Evolutionary conservation across 306 rosid genomes (phyloP), one percentile per base, ranked within the genome.

Genomic region (Vigna reflexopilosa): DNA sequence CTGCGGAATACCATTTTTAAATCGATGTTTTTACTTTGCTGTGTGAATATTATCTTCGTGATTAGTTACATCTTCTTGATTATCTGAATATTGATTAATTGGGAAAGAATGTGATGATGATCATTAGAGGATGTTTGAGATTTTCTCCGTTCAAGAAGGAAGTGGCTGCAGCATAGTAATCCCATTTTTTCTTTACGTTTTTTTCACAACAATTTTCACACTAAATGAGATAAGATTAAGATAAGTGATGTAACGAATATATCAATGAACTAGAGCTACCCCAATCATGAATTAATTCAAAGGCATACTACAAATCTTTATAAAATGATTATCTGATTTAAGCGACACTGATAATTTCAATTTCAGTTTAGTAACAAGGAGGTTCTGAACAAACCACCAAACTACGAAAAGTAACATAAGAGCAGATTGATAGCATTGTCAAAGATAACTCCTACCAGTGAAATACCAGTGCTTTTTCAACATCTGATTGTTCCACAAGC

Each of bases 401-500:
- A 30, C 69, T 58, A 12, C 3, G 38, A n/a, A 65, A 66, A 36
- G 65, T 15, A 22, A 75, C 67, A 54, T 7, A 19, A 66, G 59
- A 64, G 65, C 28, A 67, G 42, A 2, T 67, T 36, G 13, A 3
- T 34, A 68, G 42, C 30, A 24, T 36, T 47, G 65, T 38, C 76
- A 75, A 68, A 51, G 77, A 82, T 5, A 2, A 50, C 36, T 54
- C 36, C 73, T 7, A 72, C 11, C 50, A 69, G 52, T 38, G 73
- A 75, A 64, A 70, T 14, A 61, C 48, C 40, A 57, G 17, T 24
- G n/a, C 20, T 58, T 49, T 58, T 69, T 59, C 36, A 11, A 42
- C 70, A 63, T 22, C 34, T 67, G 47, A 59, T 58, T 19, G 70
- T 55, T 55, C 58, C 38, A 81, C 65, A 45, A n/a, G 55, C 72